phyloP scores from a whole-genome alignment of 2,329 filamentous ascomycete genomes.

The Shiraia bambusicola region DNA sequence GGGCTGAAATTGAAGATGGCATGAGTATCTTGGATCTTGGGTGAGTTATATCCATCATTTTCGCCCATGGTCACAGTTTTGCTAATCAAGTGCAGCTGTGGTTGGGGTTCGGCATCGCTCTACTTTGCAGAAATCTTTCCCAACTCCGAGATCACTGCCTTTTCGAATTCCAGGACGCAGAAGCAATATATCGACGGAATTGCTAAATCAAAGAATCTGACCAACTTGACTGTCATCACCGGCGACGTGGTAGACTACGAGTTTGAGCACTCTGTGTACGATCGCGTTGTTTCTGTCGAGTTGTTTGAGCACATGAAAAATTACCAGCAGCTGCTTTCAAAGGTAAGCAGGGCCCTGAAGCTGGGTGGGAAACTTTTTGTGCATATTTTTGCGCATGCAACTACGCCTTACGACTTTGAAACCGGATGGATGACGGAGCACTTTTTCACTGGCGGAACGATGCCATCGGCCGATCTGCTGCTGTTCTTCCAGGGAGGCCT shows the following conservation, averaged over 20 bases:
- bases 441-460: conserved; percentile 73
- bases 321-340: conserved; percentile 66
- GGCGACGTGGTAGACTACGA: conserved; percentile 68
- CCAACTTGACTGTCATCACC: conserved; percentile 64
- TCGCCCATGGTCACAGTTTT: conserved; percentile 6
- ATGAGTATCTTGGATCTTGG: conserved; percentile 65
- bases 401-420: conserved; percentile 69
- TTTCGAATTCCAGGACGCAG: conserved; percentile 70
- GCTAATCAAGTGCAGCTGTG: conserved; percentile 53
- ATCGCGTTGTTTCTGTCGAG: conserved; percentile 69
- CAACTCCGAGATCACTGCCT: conserved; percentile 62
- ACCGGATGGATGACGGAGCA: conserved; percentile 73
- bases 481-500: conserved; percentile 67
- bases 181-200: conserved; percentile 66
- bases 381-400: conserved; percentile 66
- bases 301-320: conserved; percentile 79
- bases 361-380: conserved; percentile 68
- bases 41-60: conserved; percentile 40
- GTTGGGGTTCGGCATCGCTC: conserved; percentile 67
- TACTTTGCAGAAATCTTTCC: conserved; percentile 68
- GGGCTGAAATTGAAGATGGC: conserved; percentile 60
- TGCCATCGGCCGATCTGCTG: conserved; percentile 67
- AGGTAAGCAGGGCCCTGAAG: conserved; percentile 61
- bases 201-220: conserved; percentile 58
- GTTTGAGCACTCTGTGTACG: conserved; percentile 60